Base-by-base conservation (phyloP, 331 rosid genomes). In the Rosa hybrid region DNA sequence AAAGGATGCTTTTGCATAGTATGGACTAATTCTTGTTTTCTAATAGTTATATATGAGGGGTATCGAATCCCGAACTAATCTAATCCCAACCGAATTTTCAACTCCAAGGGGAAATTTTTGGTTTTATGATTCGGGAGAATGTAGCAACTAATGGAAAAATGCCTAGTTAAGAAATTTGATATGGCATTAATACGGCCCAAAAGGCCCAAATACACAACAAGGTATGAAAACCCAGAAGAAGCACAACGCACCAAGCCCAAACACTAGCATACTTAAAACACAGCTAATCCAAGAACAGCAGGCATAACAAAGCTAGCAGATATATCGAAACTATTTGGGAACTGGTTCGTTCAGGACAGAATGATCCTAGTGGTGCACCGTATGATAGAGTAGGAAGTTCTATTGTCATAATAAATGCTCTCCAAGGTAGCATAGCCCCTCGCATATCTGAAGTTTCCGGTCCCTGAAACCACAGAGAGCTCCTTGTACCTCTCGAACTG, bases 371-470 rank as follows among this genome's bases (percentile, higher is more conserved):
- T 6, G 2, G 84, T 80, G 65, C 88, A 68, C 46, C 91, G 82
- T 69, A 90, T 56, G 7, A 80, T 1, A 2, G 91, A 70, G 63
- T 84, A 83, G 7, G 77, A 21, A 50, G 71, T 84, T 2, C 42
- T 7, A 0, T 79, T 25, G 45, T 89, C 96, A 81, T 77, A 86
- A 11, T 7, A 59, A 0, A 69, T 2, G 72, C 91, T 91, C 82
- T 91, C 88, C 0, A 90, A 75, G 0, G 77, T 63, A 60, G 83
- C 90, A 76, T 18, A 86, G 0, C 94, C 94, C 5, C 64, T 87
- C 1, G 81, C 89, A 80, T 57, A 87, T 16, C 90, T 80, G 81
- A 91, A 91, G 56, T 34, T 75, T 5, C 91, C 92, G 3, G 94
- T 91, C 48, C 92, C 94, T 25, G 86, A 70, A 11, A 88, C 90